Evolutionary conservation across 2,329 filamentous ascomycete genomes (phyloP).

Genomic region (Zymoseptoria brevis): DNA sequence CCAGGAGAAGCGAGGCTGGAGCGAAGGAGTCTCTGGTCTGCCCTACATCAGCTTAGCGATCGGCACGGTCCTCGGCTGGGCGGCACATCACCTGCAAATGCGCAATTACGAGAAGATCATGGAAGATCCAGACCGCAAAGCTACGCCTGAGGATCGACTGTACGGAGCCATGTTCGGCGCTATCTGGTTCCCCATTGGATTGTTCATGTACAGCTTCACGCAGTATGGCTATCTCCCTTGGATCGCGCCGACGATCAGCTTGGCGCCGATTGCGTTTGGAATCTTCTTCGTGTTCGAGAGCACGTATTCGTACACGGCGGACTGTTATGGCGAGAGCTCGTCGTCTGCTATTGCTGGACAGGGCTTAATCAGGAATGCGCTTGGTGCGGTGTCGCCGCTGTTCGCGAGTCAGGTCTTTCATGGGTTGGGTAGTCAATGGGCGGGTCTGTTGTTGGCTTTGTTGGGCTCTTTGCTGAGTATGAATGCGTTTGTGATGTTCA

Average conservation of each 20-base stretch:
- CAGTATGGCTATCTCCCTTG: slow-evolving; percentile 44
- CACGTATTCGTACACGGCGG: slow-evolving; percentile 45
- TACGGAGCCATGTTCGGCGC: slow-evolving; percentile 45
- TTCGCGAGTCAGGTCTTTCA: slow-evolving; percentile 48
- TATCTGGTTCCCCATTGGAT: slow-evolving; percentile 41
- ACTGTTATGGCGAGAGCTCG: slow-evolving; percentile 44
- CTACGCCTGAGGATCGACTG: slow-evolving; percentile 41
- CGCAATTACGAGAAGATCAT: slow-evolving; percentile 41
- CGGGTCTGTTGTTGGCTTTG: slow-evolving; percentile 42
- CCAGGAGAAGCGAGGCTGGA: slow-evolving; percentile 46
- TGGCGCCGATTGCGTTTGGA: slow-evolving; percentile 45
- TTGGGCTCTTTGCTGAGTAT: slow-evolving; percentile 37
- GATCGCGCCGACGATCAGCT: slow-evolving; percentile 43
- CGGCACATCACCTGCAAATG: slow-evolving; percentile 44
- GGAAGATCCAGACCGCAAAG: slow-evolving; percentile 28
- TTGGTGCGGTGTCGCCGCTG: slow-evolving; percentile 46
- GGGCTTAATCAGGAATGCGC: slow-evolving; percentile 46
- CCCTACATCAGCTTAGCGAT: slow-evolving; percentile 46
- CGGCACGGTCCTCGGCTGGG: slow-evolving; percentile 43
- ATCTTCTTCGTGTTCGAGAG: slow-evolving; percentile 46
- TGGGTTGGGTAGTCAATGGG: slow-evolving; percentile 47
- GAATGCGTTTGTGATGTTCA: slow-evolving; percentile 34
- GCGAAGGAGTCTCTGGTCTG: slow-evolving; percentile 42
- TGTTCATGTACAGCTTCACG: slow-evolving; percentile 49
- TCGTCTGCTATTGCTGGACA: slow-evolving; percentile 43